Conservation (phyloP, 2,329 filamentous ascomycete species). For the Penicillium hesseltinei region DNA sequence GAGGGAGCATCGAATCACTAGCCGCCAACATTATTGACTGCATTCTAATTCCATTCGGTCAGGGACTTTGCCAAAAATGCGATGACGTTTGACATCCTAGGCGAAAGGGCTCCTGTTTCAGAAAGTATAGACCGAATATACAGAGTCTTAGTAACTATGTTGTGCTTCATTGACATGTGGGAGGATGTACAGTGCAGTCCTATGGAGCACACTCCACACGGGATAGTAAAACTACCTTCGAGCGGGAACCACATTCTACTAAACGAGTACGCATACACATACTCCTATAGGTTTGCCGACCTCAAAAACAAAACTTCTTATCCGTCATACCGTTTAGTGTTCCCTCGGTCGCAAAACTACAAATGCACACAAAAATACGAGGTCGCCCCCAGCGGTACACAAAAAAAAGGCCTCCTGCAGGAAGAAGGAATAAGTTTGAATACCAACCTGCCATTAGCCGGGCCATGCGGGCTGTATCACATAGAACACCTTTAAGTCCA, state of each 20-base stretch:
- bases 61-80: conserved; percentile 5
- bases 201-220: neutral
- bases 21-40: conserved; percentile 10
- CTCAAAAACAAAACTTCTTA: neutral
- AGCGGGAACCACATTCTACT: neutral
- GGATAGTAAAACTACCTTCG: neutral
- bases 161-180: conserved; percentile 2
- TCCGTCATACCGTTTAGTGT: neutral
- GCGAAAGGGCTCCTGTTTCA: neutral
- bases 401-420: conserved; percentile 7
- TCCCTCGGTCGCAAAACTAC: neutral
- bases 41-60: conserved; percentile 5
- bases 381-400: neutral
- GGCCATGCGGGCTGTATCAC: conserved; percentile 21
- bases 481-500: conserved; percentile 4
- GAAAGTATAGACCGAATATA: neutral
- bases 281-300: too few species aligned
- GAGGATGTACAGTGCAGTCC: conserved; percentile 13
- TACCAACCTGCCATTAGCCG: conserved; percentile 8
- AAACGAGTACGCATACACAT: neutral
- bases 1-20: conserved; percentile 10
- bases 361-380: neutral
- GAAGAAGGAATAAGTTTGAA: conserved; percentile 2
- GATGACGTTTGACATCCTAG: conserved; percentile 5
- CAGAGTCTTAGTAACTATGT: neutral